These are phyloP conservation scores for Termitomyces sp. DNA, from an alignment of 768 basidiomycete genomes.

Conservation along the genomic window DNA sequence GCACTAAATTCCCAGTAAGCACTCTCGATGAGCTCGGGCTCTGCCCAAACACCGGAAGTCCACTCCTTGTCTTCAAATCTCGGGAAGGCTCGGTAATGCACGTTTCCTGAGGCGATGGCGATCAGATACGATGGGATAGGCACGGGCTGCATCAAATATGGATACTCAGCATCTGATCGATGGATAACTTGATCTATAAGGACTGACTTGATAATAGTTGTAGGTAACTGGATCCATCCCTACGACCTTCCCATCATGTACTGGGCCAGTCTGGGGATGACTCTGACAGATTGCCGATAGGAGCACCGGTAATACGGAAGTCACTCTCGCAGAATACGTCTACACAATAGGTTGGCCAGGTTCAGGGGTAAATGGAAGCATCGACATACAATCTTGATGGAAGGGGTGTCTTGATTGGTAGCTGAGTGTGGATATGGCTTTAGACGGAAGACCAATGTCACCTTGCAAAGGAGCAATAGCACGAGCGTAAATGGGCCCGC, in stretches of 20 bases:
- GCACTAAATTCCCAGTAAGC: slow-evolving; percentile 77
- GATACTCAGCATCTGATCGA: not conserved
- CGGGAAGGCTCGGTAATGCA: slow-evolving; percentile 65
- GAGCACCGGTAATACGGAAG: slow-evolving; percentile 76
- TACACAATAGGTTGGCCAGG: slow-evolving; percentile 18
- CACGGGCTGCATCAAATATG: slow-evolving; percentile 44
- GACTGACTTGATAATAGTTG: slow-evolving; percentile 65
- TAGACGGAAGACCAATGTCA: slow-evolving; percentile 12
- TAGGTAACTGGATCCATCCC: slow-evolving; percentile 77
- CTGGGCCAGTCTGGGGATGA: slow-evolving; percentile 40
- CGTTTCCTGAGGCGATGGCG: slow-evolving; percentile 83
- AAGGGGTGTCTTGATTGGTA: slow-evolving; percentile 54
- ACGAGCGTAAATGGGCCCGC: slow-evolving; percentile 86
- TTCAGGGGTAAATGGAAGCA: not conserved
- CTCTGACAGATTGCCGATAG: slow-evolving; percentile 78
- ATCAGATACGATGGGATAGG: slow-evolving; percentile 90
- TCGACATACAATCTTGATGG: slow-evolving; percentile 66
- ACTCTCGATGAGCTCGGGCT: slow-evolving; percentile 63
- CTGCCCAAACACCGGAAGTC: slow-evolving; percentile 85
- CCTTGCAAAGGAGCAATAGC: slow-evolving; percentile 77
- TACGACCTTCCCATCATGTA: slow-evolving; percentile 48
- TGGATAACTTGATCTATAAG: not conserved
- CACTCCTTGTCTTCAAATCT: slow-evolving; percentile 56
- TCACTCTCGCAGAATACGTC: slow-evolving; percentile 77
- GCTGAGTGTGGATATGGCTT: not conserved